phyloP scores from a whole-genome alignment of 495 filamentous ascomycete genomes.

The Xylaria curta region DNA sequence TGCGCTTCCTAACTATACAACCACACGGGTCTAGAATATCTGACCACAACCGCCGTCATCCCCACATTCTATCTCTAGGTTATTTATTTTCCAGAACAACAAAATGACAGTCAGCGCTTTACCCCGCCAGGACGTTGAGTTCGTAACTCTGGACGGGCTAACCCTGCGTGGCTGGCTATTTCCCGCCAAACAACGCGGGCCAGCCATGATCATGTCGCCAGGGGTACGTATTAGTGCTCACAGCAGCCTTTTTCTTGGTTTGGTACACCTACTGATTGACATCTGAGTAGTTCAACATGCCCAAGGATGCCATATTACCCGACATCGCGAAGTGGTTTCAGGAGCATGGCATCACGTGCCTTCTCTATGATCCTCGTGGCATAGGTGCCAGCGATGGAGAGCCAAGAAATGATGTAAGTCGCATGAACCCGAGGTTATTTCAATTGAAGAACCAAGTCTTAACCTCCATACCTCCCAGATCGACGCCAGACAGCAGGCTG shows the following conservation, averaged over 20 bases:
- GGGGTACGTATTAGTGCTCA: background rate
- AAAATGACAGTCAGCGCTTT: background rate
- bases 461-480: background rate
- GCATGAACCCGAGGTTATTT: background rate
- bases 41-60: background rate
- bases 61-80: background rate
- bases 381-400: conserved; percentile 5
- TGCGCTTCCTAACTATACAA: background rate
- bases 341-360: background rate
- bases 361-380: background rate
- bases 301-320: background rate
- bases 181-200: background rate
- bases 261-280: background rate
- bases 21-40: background rate
- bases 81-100: background rate
- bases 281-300: conserved; percentile 15
- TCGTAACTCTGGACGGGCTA: background rate
- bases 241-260: background rate
- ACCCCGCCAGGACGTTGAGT: background rate
- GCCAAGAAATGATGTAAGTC: conserved; percentile 1
- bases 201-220: conserved; percentile 1
- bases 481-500: background rate
- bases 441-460: background rate
- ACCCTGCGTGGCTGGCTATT: conserved; percentile 1
- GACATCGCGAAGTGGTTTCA: conserved; percentile 5